Conservation (phyloP, 306 rosid species). For the Dryas alaskensis region DNA sequence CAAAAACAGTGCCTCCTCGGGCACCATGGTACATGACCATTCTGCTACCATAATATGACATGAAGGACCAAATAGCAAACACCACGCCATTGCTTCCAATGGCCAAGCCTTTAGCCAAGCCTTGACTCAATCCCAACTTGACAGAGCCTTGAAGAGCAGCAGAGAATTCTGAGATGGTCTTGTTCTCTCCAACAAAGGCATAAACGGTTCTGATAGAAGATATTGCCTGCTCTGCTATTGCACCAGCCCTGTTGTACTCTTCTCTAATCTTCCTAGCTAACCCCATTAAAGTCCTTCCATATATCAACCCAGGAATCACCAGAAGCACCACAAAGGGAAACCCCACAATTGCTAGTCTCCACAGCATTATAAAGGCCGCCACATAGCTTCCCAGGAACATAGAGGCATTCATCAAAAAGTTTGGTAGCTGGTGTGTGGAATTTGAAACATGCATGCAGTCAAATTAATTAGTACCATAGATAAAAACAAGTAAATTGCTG, state of each 20-base stretch:
- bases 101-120: slow-evolving; percentile 86
- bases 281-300: slow-evolving; percentile 72
- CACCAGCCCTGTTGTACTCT: slow-evolving; percentile 67
- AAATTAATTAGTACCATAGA: not conserved
- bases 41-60: slow-evolving; percentile 75
- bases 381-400: slow-evolving; percentile 74
- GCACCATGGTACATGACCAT: slow-evolving; percentile 91
- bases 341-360: slow-evolving; percentile 78
- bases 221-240: slow-evolving; percentile 76
- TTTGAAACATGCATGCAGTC: not conserved
- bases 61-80: slow-evolving; percentile 88
- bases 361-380: slow-evolving; percentile 58
- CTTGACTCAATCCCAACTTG: slow-evolving; percentile 75
- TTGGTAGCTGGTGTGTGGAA: slow-evolving; percentile 51
- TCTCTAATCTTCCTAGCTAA: slow-evolving; percentile 62
- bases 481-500: too few species aligned
- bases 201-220: slow-evolving; percentile 86
- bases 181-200: slow-evolving; percentile 76
- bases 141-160: slow-evolving; percentile 62
- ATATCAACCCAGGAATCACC: slow-evolving; percentile 79
- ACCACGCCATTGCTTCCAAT: slow-evolving; percentile 84
- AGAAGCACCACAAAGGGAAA: slow-evolving; percentile 67
- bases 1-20: slow-evolving; percentile 78
- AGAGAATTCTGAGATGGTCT: slow-evolving; percentile 64
- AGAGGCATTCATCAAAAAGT: slow-evolving; percentile 60